These are phyloP conservation scores for Botrytis cinerea DNA, from an alignment of 2,329 filamentous ascomycete genomes.

Conservation along the genomic window DNA sequence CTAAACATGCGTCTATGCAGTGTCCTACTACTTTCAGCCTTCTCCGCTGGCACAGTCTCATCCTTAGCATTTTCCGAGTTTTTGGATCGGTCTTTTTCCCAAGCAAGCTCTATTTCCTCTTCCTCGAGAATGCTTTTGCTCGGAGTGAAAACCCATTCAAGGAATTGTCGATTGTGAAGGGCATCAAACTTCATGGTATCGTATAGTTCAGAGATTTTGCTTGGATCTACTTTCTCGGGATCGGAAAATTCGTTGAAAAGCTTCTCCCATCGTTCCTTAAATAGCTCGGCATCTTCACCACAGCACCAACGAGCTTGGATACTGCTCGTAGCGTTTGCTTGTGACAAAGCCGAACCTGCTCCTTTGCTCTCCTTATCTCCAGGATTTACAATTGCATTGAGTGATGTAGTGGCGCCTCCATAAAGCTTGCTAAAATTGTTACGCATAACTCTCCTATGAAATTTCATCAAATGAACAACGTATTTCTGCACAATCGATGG, in stretches of 20 bases:
- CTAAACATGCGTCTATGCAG: conserved; percentile 56
- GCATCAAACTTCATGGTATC: conserved; percentile 99
- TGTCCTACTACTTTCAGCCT: conserved; percentile 37
- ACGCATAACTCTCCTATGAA: conserved; percentile 92
- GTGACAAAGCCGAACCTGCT: conserved; percentile 51
- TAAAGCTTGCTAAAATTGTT: conserved; percentile 85
- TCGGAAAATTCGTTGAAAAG: conserved; percentile 96
- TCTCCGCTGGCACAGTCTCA: conserved; percentile 35
- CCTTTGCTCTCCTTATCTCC: conserved; percentile 42
- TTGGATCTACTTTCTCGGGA: conserved; percentile 95
- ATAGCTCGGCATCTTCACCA: conserved; percentile 90
- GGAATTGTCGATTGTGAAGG: conserved; percentile 90
- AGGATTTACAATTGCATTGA: conserved; percentile 57
- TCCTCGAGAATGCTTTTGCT: conserved; percentile 76
- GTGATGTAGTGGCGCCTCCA: conserved; percentile 63
- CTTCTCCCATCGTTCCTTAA: conserved; percentile 98
- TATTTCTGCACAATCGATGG: conserved; percentile 89
- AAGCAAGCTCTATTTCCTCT: conserved; percentile 48
- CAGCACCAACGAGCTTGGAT: conserved; percentile 96
- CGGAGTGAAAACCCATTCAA: conserved; percentile 97
- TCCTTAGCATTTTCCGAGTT: conserved; percentile 32
- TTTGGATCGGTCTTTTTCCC: conserved; percentile 36
- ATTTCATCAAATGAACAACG: conserved; percentile 96
- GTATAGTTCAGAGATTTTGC: conserved; percentile 97
- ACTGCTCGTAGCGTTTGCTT: conserved; percentile 61